A percentile compares a stretch with the other conserved stretches of the same genome.
Conservation (phyloP, 1,284 basidiomycete genomes). For the Pisolithus thermaeus region DNA sequence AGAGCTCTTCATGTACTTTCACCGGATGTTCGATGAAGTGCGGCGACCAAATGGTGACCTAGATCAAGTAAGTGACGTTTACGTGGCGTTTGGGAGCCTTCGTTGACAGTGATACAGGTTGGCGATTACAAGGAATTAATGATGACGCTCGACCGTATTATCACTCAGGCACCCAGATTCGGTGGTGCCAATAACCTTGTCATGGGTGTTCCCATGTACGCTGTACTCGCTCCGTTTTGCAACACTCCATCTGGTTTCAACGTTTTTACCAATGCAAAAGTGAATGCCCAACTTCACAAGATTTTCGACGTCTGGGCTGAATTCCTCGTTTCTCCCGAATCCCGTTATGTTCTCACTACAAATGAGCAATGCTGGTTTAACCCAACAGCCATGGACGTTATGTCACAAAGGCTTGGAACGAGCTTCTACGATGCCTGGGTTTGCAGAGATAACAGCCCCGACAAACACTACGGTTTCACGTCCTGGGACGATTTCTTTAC, state of each 20-base stretch:
- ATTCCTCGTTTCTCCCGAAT: conserved; percentile 40
- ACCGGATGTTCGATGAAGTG: conserved; percentile 23
- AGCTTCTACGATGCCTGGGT: conserved; percentile 16
- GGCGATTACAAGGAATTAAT: conserved; percentile 41
- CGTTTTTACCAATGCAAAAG: conserved; percentile 38
- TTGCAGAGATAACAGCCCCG: conserved; percentile 5
- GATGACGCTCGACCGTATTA: conserved; percentile 37
- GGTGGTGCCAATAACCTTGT: conserved; percentile 17
- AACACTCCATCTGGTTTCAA: conserved; percentile 35
- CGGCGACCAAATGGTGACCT: neutral
- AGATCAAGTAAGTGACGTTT: conserved; percentile 8
- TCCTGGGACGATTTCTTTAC: conserved; percentile 57
- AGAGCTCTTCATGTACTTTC: conserved; percentile 35
- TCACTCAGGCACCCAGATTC: conserved; percentile 20
- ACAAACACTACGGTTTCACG: conserved; percentile 25
- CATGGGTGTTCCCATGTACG: conserved; percentile 24
- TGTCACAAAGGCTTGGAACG: conserved; percentile 14
- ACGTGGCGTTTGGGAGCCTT: neutral
- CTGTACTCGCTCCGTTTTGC: conserved; percentile 19
- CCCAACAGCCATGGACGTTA: conserved; percentile 25
- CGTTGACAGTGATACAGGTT: conserved; percentile 22
- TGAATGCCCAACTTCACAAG: conserved; percentile 35
- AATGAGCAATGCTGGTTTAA: conserved; percentile 44
- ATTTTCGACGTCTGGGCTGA: conserved; percentile 43
- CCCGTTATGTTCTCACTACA: conserved; percentile 34